Conservation (phyloP, 2,329 filamentous ascomycete genomes). For the Alternaria conjuncta region DNA sequence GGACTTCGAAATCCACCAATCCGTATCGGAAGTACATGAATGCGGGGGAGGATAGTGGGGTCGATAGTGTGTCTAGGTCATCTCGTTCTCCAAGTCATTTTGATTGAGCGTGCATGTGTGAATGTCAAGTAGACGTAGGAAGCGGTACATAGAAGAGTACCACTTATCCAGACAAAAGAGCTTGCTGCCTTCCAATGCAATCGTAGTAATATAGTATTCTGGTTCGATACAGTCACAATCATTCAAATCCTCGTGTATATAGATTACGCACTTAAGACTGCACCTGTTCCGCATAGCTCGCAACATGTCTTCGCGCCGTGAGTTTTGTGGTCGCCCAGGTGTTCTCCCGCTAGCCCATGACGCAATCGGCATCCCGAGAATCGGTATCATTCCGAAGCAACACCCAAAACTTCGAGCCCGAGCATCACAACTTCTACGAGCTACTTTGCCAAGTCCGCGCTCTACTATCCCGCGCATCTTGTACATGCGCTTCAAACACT, state of each 20-base stretch:
- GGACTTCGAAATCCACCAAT: slow-evolving; percentile 2
- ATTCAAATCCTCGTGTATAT: too few species aligned
- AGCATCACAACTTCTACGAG: neutral
- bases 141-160: neutral
- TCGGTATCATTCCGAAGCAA: slow-evolving; percentile 9
- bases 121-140: neutral
- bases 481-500: slow-evolving; percentile 11
- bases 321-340: neutral
- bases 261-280: too few species aligned
- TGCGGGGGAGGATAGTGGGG: neutral
- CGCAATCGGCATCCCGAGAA: slow-evolving; percentile 9
- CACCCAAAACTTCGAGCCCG: neutral
- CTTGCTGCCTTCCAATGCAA: too few species aligned
- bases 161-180: neutral
- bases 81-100: neutral
- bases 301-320: neutral
- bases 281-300: too few species aligned
- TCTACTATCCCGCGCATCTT: neutral
- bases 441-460: neutral
- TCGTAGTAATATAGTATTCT: too few species aligned
- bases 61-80: neutral
- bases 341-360: slow-evolving; percentile 1
- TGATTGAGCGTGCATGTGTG: neutral
- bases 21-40: slow-evolving; percentile 1
- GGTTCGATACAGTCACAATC: too few species aligned